Conservation (phyloP, 257 asterid species). For the Petunia axillaris region DNA sequence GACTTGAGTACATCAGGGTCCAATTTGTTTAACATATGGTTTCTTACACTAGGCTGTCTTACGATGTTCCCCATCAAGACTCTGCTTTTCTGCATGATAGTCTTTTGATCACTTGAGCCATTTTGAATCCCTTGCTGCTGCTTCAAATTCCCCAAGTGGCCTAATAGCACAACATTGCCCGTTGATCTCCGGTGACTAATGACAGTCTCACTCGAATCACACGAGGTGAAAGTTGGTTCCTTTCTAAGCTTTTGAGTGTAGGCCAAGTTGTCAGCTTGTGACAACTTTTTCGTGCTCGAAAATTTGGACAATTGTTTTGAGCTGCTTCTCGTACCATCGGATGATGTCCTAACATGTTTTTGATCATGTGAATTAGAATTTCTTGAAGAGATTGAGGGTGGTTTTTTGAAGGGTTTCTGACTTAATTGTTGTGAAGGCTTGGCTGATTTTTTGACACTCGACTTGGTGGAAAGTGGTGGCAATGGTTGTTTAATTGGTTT, state of each 20-base stretch:
- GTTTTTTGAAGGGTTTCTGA: constrained; percentile 25
- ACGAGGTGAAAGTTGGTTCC: constrained; percentile 39
- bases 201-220: constrained; percentile 41
- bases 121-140: constrained; percentile 21
- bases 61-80: constrained; percentile 33
- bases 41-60: constrained; percentile 32
- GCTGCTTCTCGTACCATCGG: constrained; percentile 29
- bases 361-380: constrained; percentile 27
- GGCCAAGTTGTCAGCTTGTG: constrained; percentile 39
- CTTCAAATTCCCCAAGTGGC: constrained; percentile 53
- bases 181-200: constrained; percentile 32
- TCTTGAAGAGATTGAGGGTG: constrained; percentile 27
- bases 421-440: constrained; percentile 21
- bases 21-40: constrained; percentile 26
- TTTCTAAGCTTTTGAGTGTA: constrained; percentile 34
- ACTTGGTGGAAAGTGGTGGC: constrained; percentile 26
- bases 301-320: constrained; percentile 38
- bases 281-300: constrained; percentile 29
- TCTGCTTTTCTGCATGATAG: not conserved
- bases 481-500: constrained; percentile 36
- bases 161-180: constrained; percentile 51
- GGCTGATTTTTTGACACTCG: constrained; percentile 31
- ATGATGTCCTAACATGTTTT: constrained; percentile 20
- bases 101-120: constrained; percentile 3
- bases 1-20: constrained; percentile 55